Conservation (phyloP, 176 grass and related monocot species). For the Luzula sylvatica region DNA sequence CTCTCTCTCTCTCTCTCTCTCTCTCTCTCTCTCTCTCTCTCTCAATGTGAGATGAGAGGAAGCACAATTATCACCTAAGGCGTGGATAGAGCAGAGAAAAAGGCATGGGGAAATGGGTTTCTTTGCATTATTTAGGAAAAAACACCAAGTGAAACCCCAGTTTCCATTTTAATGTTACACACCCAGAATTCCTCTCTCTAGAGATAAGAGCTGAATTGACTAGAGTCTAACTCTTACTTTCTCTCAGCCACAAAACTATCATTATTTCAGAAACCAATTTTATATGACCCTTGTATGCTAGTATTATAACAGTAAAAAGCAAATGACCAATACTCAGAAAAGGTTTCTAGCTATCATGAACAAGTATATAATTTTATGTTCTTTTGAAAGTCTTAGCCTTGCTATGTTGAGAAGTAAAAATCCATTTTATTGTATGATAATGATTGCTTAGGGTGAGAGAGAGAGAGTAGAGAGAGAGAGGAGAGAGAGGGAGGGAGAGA, state of each 20-base stretch:
- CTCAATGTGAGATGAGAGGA: not conserved
- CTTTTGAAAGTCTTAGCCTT: not conserved
- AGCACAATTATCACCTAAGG: constrained; percentile 3
- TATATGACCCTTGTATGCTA: constrained; percentile 14
- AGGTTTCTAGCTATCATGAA: constrained; percentile 15
- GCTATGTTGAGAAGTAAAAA: not conserved
- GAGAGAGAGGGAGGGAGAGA: too few species aligned
- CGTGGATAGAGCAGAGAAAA: not conserved
- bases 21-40: constrained; percentile 6
- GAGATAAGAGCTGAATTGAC: not conserved
- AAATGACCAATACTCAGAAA: constrained; percentile 3
- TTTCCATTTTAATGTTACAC: constrained; percentile 21
- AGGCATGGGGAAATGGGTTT: constrained; percentile 16
- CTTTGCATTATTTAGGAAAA: constrained; percentile 9
- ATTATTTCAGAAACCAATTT: constrained; percentile 1
- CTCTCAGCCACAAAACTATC: too few species aligned
- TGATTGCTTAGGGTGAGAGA: too few species aligned
- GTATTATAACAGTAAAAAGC: constrained; percentile 16
- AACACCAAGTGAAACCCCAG: constrained; percentile 11
- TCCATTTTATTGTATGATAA: not conserved
- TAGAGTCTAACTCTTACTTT: too few species aligned
- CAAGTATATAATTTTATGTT: constrained; percentile 20
- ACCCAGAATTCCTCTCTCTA: constrained; percentile 3
- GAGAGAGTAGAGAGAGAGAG: too few species aligned
- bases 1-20: not conserved